Evolutionary conservation across 2,329 filamentous ascomycete genomes (phyloP).

Genomic region (Ceratocystiopsis sp.): DNA sequence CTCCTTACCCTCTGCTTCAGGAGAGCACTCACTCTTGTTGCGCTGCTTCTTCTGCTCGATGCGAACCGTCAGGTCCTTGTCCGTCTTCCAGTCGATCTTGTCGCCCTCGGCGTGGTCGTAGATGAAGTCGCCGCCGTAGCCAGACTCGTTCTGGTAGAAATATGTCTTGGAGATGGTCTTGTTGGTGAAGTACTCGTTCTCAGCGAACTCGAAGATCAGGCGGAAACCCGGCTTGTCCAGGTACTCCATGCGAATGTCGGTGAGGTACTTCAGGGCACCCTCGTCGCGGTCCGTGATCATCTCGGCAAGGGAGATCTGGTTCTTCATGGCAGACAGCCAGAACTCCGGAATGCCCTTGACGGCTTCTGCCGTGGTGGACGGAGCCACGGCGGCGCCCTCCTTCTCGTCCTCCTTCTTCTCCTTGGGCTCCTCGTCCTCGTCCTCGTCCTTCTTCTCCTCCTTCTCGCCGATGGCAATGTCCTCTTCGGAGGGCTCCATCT

Average conservation of each 20-base stretch:
- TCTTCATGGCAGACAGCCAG: slow-evolving; percentile 99
- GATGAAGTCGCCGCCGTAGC: slow-evolving; percentile 97
- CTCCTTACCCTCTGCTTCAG: too few species aligned
- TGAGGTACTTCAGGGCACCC: slow-evolving; percentile 74
- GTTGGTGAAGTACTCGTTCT: slow-evolving; percentile 96
- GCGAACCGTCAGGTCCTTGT: slow-evolving; percentile 83
- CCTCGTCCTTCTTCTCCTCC: slow-evolving; percentile 52
- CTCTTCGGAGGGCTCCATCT: slow-evolving; percentile 65
- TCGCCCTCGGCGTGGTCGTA: slow-evolving; percentile 98
- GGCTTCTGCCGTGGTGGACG: slow-evolving; percentile 23
- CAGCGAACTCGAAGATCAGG: slow-evolving; percentile 88
- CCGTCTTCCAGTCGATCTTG: slow-evolving; percentile 91
- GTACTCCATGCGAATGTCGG: slow-evolving; percentile 97
- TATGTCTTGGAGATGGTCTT: slow-evolving; percentile 97
- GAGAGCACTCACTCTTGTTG: slow-evolving; percentile 69
- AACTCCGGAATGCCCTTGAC: slow-evolving; percentile 89
- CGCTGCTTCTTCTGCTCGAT: slow-evolving; percentile 99
- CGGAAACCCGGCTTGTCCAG: slow-evolving; percentile 96
- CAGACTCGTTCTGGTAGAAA: slow-evolving; percentile 96
- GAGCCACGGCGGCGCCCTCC: slow-evolving; percentile 37
- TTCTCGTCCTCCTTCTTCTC: slow-evolving; percentile 28
- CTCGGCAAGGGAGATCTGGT: slow-evolving; percentile 89
- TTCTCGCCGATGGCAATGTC: slow-evolving; percentile 79
- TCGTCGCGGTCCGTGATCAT: slow-evolving; percentile 98
- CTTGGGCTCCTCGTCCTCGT: slow-evolving; percentile 22